Base-by-base conservation (phyloP, 352 stramenopile species). In the Ophiocytium majus region DNA sequence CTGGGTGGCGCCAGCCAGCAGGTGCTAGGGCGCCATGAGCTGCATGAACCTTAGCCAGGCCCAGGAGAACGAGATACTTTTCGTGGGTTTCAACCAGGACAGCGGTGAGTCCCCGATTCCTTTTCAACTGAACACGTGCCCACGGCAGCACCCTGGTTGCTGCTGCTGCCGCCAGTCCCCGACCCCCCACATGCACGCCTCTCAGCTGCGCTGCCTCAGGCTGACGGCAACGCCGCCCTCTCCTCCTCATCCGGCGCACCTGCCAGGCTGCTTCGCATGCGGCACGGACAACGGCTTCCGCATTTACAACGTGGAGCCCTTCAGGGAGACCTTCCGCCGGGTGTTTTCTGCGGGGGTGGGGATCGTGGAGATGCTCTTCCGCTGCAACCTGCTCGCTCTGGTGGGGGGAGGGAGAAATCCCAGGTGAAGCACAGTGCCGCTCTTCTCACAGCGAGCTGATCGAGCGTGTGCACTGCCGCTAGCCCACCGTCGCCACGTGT, bases 311-410 rank as follows among this genome's bases (percentile, higher is more conserved):
- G 96, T 97, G 49, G 92, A 98, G 88, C 97, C 97, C 9, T 98
- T 98, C 88, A 63, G 96, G 97, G 95, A 99, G 89, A 98, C 95
- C 0, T 98, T 99, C 86, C 92, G 97, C 74, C 92, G 97, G 88
- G 93, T 97, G 86, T 98, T 98, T 84, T 92, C 93, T 64, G 96
- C 94, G 92, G 96, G 97, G 36, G 98, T 99, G 82, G 97, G 96
- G 17, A 96, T 97, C 82, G 96, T 99, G 1, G 96, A 99, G 92
- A 99, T 99, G 97, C 93, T 99, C 0, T 99, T 99, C 90, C 94
- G 97, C 31, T 99, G 95, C 90, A 99, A 99, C 89, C 95, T 99
- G 34, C 92, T 99, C 74, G 95, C 95, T 43, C 94, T 98, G 49
- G 95, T 98, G 23, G 95, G 95, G 9, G 95, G 95, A 50, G 95